A percentile compares a stretch with the other conserved stretches of the same genome.
Evolutionary conservation across 1,284 basidiomycete species (phyloP).

Genomic region (Sporisorium graminicola): DNA sequence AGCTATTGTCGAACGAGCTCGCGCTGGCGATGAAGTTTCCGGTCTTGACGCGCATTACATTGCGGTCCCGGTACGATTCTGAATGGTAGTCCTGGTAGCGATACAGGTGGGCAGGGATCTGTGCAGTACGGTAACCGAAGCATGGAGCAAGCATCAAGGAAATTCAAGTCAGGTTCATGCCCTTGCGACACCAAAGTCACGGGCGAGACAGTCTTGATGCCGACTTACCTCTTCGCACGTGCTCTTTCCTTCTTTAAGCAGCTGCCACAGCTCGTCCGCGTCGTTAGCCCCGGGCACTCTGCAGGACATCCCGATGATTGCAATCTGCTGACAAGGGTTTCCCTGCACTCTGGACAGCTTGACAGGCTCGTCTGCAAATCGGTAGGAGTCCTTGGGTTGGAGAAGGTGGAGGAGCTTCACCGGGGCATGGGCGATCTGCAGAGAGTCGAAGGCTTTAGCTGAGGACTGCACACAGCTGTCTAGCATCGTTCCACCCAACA

Average conservation of each 20-base stretch:
- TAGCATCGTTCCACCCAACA: slow-evolving; percentile 20
- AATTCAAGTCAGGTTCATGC: not conserved
- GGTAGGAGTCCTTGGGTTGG: slow-evolving; percentile 26
- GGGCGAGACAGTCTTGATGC: no score
- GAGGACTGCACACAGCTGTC: slow-evolving; percentile 13
- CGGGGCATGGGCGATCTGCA: not conserved
- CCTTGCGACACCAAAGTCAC: not conserved
- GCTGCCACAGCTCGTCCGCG: slow-evolving; percentile 46
- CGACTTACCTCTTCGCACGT: slow-evolving; percentile 41
- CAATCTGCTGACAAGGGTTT: slow-evolving; percentile 43
- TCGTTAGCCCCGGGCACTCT: slow-evolving; percentile 50
- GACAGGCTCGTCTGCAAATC: slow-evolving; percentile 39
- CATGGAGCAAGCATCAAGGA: not conserved
- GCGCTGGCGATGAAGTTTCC: slow-evolving; percentile 42
- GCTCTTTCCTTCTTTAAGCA: slow-evolving; percentile 41
- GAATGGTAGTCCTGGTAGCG: slow-evolving; percentile 51
- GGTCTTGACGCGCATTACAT: slow-evolving; percentile 51
- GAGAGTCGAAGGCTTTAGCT: not conserved
- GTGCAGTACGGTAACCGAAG: not conserved
- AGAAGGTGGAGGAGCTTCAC: slow-evolving; percentile 35
- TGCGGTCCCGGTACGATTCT: slow-evolving; percentile 48
- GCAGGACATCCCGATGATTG: slow-evolving; percentile 56
- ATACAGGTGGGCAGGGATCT: slow-evolving; percentile 46
- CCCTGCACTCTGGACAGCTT: slow-evolving; percentile 44
- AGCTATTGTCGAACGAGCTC: slow-evolving; percentile 34